phyloP scores from a whole-genome alignment of 352 stramenopile species.

The Globisporangium polare region DNA sequence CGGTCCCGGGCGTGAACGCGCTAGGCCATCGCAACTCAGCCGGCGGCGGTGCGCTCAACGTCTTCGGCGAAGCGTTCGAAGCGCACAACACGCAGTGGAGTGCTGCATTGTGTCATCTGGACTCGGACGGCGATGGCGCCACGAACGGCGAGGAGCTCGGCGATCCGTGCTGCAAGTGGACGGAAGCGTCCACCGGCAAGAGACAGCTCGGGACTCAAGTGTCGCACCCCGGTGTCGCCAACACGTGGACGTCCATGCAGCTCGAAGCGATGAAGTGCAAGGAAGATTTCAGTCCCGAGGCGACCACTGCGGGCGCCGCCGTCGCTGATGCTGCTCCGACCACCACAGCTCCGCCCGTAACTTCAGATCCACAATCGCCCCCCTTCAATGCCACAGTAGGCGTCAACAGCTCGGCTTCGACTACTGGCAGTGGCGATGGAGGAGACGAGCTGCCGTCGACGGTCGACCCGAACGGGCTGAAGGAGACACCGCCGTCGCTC shows the following conservation, averaged over 20 bases:
- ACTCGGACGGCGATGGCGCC: conserved; percentile 75
- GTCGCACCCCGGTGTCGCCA: conserved; percentile 27
- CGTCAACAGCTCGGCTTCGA: not conserved
- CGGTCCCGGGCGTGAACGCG: conserved; percentile 40
- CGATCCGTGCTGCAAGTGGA: conserved; percentile 83
- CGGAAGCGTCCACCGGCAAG: not conserved
- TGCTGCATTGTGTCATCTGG: conserved; percentile 42
- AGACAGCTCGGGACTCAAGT: conserved; percentile 6
- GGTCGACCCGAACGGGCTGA: conserved; percentile 1
- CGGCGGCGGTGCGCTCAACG: conserved; percentile 52
- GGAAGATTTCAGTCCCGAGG: not conserved
- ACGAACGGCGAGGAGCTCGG: conserved; percentile 89
- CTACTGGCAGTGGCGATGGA: not conserved
- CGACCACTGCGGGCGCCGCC: not conserved
- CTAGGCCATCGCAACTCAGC: conserved; percentile 47
- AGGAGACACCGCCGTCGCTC: conserved; percentile 10
- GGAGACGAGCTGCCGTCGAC: conserved; percentile 5
- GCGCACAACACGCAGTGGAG: conserved; percentile 43
- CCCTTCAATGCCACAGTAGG: not conserved
- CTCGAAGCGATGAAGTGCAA: conserved; percentile 21
- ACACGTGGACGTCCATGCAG: conserved; percentile 22
- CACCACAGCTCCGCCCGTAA: not conserved
- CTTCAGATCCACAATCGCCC: not conserved
- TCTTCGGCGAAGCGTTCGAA: conserved; percentile 59
- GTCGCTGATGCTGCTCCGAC: not conserved